Evolutionary conservation across 1,139 yeast species (phyloP), one percentile per base, ranked within the genome.

Genomic region (Kodamaea arcana): DNA sequence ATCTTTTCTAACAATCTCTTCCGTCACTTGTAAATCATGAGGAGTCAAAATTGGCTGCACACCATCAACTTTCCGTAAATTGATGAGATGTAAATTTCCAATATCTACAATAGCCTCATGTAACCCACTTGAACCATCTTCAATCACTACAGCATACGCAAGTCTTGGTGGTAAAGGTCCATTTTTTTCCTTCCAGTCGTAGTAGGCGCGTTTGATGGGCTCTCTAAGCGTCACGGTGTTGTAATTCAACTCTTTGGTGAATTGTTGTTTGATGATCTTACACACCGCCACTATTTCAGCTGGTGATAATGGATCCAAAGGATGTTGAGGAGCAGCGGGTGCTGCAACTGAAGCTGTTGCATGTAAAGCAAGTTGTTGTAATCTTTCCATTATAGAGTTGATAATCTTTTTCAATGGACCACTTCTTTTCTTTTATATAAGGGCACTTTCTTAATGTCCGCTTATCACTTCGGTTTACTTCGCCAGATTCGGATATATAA

Each of bases 21-120:
- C 92, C 37, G 86, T 79, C 30, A 57, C 53, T 48, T 69, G 73
- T 46, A 83, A 69, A 56, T 82, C 92, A 47, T 69, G 78, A 30
- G 83, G 80, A 31, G 90, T 80, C 54, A 83, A 69, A 42, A 81
- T 82, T 42, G 92, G 92, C 60, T 80, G 88, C 37, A 73, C 81
- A 26, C 81, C 83, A 37, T 72, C 76, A 30, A 73, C 58, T 37
- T 69, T 60, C 45, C 70, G 67, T 45, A 75, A 60, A 35, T 69
- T 69, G 30, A 73, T 56, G 30, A 83, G 62, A 31, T 60, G 58
- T 45, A 66, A 62, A 31, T 72, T 58, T 24, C 65, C 62, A 35
- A 83, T 56, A 51, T 80, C 83, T 43, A 80, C 81, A 30, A 75
- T 62, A 56, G 87, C 90, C 54, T 83, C 92, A 48, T 75, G 77